A percentile compares a stretch with the other conserved stretches of the same genome.
Evolutionary conservation across 345 rosid species (phyloP).

Genomic region (Eucalyptus guilfoylei): DNA sequence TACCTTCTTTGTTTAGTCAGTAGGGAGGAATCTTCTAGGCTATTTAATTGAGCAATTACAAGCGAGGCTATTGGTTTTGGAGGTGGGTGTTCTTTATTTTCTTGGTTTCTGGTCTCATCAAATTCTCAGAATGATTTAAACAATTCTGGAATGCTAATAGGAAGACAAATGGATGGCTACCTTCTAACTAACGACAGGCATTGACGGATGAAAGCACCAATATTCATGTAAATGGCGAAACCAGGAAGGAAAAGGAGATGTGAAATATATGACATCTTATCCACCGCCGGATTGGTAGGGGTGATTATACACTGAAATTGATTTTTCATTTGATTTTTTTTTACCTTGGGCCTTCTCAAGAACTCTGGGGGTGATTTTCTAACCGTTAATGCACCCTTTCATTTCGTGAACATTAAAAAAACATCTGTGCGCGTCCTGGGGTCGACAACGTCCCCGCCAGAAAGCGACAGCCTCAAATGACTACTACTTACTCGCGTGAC

Average conservation of each 20-base stretch:
- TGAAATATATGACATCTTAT: slow-evolving; percentile 1
- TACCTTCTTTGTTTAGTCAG: background rate
- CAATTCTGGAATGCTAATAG: background rate
- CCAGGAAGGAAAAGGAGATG: background rate
- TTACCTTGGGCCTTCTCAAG: background rate
- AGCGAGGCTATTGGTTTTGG: background rate
- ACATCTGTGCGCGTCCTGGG: background rate
- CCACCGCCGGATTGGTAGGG: slow-evolving; percentile 31
- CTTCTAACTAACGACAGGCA: background rate
- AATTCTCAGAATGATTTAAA: background rate
- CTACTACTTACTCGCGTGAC: background rate
- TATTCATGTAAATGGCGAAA: background rate
- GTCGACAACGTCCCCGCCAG: background rate
- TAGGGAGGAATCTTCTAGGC: background rate
- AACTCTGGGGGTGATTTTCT: background rate
- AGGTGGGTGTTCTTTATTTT: background rate
- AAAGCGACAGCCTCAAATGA: background rate
- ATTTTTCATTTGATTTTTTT: background rate
- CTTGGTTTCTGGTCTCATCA: background rate
- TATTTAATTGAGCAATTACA: background rate
- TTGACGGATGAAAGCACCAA: background rate
- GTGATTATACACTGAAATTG: background rate
- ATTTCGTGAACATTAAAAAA: background rate
- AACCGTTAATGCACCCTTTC: background rate
- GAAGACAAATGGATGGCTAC: background rate